phyloP scores from a whole-genome alignment of 108 stramenopile species.

The Cyclotella kingstonii region DNA sequence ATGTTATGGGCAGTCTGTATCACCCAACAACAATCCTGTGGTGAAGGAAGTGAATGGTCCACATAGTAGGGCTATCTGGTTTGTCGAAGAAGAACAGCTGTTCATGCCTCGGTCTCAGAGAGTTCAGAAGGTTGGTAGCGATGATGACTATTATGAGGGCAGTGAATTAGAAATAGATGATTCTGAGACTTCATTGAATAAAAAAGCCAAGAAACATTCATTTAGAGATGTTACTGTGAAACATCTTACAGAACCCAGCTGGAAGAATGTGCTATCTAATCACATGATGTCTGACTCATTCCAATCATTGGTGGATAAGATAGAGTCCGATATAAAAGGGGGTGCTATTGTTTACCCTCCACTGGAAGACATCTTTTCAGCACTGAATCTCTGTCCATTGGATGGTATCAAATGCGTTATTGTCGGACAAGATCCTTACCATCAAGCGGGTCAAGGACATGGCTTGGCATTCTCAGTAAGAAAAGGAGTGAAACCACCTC shows the following conservation, averaged over 20 bases:
- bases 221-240: slow-evolving; percentile 19
- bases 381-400: slow-evolving; percentile 86
- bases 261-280: slow-evolving; percentile 50
- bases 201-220: not conserved
- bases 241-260: slow-evolving; percentile 51
- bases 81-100: slow-evolving; percentile 64
- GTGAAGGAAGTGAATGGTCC: slow-evolving; percentile 67
- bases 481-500: slow-evolving; percentile 77
- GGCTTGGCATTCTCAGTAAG: slow-evolving; percentile 91
- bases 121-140: not conserved
- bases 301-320: slow-evolving; percentile 21
- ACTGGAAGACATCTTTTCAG: slow-evolving; percentile 75
- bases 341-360: slow-evolving; percentile 87
- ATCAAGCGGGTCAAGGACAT: slow-evolving; percentile 87
- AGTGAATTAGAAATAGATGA: not conserved
- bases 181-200: not conserved
- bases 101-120: slow-evolving; percentile 53
- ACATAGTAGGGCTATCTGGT: slow-evolving; percentile 81
- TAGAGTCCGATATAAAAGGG: slow-evolving; percentile 24
- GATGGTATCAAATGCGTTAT: slow-evolving; percentile 87
- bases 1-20: slow-evolving; percentile 64
- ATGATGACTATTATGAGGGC: slow-evolving; percentile 3
- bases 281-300: slow-evolving; percentile 45
- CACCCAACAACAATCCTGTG: slow-evolving; percentile 57
- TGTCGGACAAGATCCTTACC: slow-evolving; percentile 99